These are phyloP conservation scores for Cladosporium sp. DNA, from an alignment of 2,329 filamentous ascomycete species.

Conservation along the genomic window DNA sequence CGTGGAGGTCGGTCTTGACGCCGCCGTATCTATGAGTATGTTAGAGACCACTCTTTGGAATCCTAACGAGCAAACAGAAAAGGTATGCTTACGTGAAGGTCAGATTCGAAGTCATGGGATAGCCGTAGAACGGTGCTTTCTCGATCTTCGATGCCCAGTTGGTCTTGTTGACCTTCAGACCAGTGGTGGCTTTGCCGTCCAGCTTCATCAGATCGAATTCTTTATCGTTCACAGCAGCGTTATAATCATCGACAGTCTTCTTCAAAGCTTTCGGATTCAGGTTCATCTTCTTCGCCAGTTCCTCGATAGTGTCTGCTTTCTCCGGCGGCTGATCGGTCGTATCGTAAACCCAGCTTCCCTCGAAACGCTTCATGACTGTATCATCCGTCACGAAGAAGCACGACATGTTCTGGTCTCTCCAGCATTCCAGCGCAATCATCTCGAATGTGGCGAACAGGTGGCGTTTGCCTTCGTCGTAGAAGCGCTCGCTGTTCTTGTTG, in stretches of 20 bases:
- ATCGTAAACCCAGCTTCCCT: constrained; percentile 41
- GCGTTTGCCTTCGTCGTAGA: constrained; percentile 96
- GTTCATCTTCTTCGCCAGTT: constrained; percentile 37
- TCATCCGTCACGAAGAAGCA: constrained; percentile 41
- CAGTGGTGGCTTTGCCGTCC: constrained; percentile 37
- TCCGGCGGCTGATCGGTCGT: constrained; percentile 40
- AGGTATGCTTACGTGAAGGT: constrained; percentile 25
- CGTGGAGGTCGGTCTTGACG: constrained; percentile 37
- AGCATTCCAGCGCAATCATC: constrained; percentile 39
- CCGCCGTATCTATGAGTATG: constrained; percentile 33
- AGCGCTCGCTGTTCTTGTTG: constrained; percentile 50
- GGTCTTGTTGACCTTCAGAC: constrained; percentile 35
- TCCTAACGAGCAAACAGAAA: background rate
- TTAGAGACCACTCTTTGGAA: background rate
- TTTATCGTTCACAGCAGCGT: constrained; percentile 37
- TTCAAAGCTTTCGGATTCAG: constrained; percentile 34
- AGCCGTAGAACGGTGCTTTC: constrained; percentile 38
- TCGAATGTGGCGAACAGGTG: constrained; percentile 46
- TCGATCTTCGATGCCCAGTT: constrained; percentile 41
- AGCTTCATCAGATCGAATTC: constrained; percentile 40
- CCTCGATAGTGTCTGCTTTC: constrained; percentile 37
- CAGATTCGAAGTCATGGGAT: constrained; percentile 27
- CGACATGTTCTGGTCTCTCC: constrained; percentile 39
- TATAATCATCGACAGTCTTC: constrained; percentile 38
- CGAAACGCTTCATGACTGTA: constrained; percentile 39